Evolutionary conservation across 2,329 filamentous ascomycete species (phyloP).

Genomic region (Plectosphaerella cucumerina): DNA sequence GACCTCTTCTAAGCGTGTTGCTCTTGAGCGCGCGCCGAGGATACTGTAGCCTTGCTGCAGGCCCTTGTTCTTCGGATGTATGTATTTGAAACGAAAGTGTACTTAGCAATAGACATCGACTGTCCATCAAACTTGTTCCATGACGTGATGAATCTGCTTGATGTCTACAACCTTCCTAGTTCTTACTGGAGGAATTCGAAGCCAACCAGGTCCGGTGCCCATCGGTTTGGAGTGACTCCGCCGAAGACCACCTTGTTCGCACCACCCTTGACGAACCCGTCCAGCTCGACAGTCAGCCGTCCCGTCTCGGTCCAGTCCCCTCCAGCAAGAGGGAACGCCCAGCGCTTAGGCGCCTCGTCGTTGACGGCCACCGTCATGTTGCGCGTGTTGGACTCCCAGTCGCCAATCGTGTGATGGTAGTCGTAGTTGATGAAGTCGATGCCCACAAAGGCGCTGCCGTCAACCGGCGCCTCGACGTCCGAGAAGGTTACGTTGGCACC

Average conservation of each 20-base stretch:
- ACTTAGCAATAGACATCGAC: background rate
- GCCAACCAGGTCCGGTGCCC: conserved; percentile 39
- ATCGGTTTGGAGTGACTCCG: conserved; percentile 16
- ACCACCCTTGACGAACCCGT: conserved; percentile 37
- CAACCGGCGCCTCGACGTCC: conserved; percentile 20
- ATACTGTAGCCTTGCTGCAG: background rate
- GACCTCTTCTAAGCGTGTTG: conserved; percentile 3
- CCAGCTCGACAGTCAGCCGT: conserved; percentile 36
- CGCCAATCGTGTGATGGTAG: conserved; percentile 35
- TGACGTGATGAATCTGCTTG: too few relatives aligned
- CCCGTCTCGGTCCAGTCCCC: conserved; percentile 47
- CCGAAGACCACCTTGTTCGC: conserved; percentile 32
- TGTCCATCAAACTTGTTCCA: too few relatives aligned
- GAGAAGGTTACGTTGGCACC: conserved; percentile 31
- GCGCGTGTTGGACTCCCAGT: conserved; percentile 39
- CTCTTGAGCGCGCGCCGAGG: background rate
- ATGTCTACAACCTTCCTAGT: too few relatives aligned
- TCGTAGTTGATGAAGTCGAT: conserved; percentile 52
- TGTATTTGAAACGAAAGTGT: background rate
- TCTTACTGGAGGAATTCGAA: conserved; percentile 22
- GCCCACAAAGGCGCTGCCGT: conserved; percentile 34
- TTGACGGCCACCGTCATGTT: conserved; percentile 49
- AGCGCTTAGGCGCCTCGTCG: conserved; percentile 31
- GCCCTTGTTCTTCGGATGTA: background rate
- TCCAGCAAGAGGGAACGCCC: conserved; percentile 46